phyloP scores from a whole-genome alignment of 257 asterid genomes.

The Nicotiana attenuata region DNA sequence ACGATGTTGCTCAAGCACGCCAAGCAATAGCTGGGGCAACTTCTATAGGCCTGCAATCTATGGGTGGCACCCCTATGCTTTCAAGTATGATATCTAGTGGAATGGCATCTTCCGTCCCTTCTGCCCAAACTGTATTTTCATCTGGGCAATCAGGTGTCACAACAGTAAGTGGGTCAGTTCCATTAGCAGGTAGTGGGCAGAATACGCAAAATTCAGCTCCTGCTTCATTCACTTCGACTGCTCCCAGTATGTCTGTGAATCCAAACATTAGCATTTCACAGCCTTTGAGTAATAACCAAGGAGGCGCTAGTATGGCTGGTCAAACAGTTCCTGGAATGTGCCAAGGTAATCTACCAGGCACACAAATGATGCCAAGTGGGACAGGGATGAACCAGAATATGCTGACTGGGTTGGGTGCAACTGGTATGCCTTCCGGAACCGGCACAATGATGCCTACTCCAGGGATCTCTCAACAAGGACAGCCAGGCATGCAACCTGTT shows the following conservation, averaged over 20 bases:
- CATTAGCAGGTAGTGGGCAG: slow-evolving; percentile 48
- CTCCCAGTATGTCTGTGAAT: slow-evolving; percentile 42
- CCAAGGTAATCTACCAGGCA: slow-evolving; percentile 58
- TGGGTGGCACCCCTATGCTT: slow-evolving; percentile 77
- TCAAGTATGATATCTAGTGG: slow-evolving; percentile 90
- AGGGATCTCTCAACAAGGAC: slow-evolving; percentile 47
- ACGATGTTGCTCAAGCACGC: slow-evolving; percentile 83
- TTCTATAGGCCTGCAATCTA: slow-evolving; percentile 59
- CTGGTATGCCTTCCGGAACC: slow-evolving; percentile 41
- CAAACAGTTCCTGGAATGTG: slow-evolving; percentile 64
- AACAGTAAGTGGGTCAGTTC: slow-evolving; percentile 49
- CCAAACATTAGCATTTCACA: slow-evolving; percentile 59
- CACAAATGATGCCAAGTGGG: slow-evolving; percentile 73
- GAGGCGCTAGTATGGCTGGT: slow-evolving; percentile 53
- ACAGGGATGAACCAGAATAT: slow-evolving; percentile 58
- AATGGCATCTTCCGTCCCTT: slow-evolving; percentile 64
- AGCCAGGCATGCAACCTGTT: slow-evolving; percentile 55
- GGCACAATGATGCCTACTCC: slow-evolving; percentile 79
- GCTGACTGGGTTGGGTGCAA: slow-evolving; percentile 38
- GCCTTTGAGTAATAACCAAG: slow-evolving; percentile 55
- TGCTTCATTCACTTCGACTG: slow-evolving; percentile 48
- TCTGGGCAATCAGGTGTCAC: slow-evolving; percentile 60
- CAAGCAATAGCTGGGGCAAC: slow-evolving; percentile 77
- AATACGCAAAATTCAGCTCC: slow-evolving; percentile 57
- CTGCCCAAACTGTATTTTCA: slow-evolving; percentile 62